Evolutionary conservation across 441 rosid species (phyloP).

Genomic region (Manihot esculenta): DNA sequence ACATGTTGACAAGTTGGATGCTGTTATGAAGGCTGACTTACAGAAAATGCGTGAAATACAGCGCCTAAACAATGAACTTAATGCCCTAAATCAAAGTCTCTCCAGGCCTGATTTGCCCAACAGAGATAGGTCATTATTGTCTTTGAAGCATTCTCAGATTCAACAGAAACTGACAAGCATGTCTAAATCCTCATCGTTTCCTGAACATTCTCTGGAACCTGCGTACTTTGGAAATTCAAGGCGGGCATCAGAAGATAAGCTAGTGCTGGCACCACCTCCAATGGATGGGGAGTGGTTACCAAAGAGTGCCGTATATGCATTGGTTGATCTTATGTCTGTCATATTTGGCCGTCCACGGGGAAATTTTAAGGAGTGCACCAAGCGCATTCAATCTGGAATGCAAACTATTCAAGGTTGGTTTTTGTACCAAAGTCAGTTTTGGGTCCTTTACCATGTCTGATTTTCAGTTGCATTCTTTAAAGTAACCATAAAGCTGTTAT

Average conservation of each 20-base stretch:
- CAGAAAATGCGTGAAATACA: conserved; percentile 49
- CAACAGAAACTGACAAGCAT: conserved; percentile 49
- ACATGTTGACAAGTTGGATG: conserved; percentile 86
- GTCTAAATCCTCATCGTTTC: conserved; percentile 30
- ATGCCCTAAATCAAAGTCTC: conserved; percentile 66
- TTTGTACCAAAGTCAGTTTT: conserved; percentile 7
- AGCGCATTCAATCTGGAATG: conserved; percentile 88
- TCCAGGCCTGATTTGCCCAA: conserved; percentile 58
- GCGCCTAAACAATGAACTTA: conserved; percentile 58
- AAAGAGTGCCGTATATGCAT: conserved; percentile 79
- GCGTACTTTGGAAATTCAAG: conserved; percentile 57
- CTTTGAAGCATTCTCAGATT: conserved; percentile 51
- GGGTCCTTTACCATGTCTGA: conserved; percentile 9
- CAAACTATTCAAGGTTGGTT: conserved; percentile 64
- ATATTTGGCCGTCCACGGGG: conserved; percentile 93
- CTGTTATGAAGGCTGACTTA: conserved; percentile 74
- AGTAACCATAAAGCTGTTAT: conserved; percentile 1
- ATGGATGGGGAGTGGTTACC: conserved; percentile 97
- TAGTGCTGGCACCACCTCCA: conserved; percentile 81
- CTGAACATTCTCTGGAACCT: conserved; percentile 52
- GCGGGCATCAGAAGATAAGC: conserved; percentile 59
- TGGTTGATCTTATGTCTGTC: conserved; percentile 89
- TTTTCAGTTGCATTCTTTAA: conserved; percentile 1
- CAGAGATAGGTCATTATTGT: conserved; percentile 60
- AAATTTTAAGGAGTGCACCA: conserved; percentile 80